Evolutionary conservation across 352 stramenopile species (phyloP), one percentile per base, ranked within the genome.

Genomic region (Aphanomyces euteiches): DNA sequence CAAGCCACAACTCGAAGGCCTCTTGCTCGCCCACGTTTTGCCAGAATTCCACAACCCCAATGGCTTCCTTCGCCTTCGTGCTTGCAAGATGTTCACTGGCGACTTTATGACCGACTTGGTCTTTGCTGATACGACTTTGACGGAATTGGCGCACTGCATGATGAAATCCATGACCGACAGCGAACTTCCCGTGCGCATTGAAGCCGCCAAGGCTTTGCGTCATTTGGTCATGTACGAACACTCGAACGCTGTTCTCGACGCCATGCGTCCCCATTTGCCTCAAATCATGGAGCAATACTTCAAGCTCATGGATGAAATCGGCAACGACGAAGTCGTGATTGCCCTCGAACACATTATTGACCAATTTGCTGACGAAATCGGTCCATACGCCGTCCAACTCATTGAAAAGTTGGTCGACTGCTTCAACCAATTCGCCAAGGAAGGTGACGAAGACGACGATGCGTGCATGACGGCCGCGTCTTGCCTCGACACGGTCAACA

Each of bases 251-350:
- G 84, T 91, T 6, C 75, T 94, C 19, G 84, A 94, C 21, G 84
- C 92, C 41, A 77, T 99, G 40, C 84, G 97, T 17, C 94, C 95
- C 4, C 87, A 97, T 10, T 76, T 99, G 41, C 94, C 95, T 28
- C 88, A 98, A 72, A 95, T 99, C 45, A 80, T 99, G 54, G 93
- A 98, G 73, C 93, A 98, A 76, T 99, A 98, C 78, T 99, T 99
- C 79, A 90, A 88, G 53, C 96, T 99, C 45, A 99, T 99, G 96
- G 95, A 98, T 73, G 93, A 98, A 79, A 98, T 99, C 71, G 96
- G 96, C n/a, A 98, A 98, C 68, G 97, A 99, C 77, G 95, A 98
- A 79, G 96, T 99, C 36, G 93, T 98, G 10, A 87, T 96, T 15
- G 96, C 95, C 36, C 79, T 96, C 1, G 85, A 96, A 70, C 82